A percentile compares a stretch with the other conserved stretches of the same genome.
Conservation (phyloP, 1,284 basidiomycete genomes). For the Cerioporus squamosus region DNA sequence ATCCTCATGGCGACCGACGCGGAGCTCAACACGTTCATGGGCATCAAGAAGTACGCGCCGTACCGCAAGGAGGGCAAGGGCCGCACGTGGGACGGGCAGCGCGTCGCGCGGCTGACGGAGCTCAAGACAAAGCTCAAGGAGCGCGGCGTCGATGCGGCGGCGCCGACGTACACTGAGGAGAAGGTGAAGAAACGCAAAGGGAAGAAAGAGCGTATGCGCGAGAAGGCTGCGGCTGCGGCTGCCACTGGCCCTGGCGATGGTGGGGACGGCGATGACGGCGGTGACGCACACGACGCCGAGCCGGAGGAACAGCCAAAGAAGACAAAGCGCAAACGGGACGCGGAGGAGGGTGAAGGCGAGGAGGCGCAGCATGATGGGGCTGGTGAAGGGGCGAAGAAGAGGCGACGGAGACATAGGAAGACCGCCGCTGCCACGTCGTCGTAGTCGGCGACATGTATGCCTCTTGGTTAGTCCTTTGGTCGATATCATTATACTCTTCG, state of each 20-base stretch:
- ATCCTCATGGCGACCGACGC: constrained; percentile 92
- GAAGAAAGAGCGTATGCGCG: constrained; percentile 73
- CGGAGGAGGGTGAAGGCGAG: constrained; percentile 11
- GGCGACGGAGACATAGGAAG: constrained; percentile 21
- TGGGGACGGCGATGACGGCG: constrained; percentile 3
- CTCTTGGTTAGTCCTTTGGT: neutral
- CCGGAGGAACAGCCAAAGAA: neutral
- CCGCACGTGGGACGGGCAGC: constrained; percentile 64
- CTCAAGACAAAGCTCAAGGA: constrained; percentile 44
- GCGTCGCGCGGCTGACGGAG: constrained; percentile 75
- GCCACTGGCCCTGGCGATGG: constrained; percentile 31
- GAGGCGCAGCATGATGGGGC: neutral
- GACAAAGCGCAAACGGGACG: constrained; percentile 9
- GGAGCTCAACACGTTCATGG: constrained; percentile 91
- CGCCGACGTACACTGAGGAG: constrained; percentile 27
- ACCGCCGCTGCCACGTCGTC: constrained; percentile 8
- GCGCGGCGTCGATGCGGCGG: constrained; percentile 17
- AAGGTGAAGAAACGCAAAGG: constrained; percentile 70
- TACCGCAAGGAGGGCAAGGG: constrained; percentile 65
- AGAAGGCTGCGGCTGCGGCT: constrained; percentile 39
- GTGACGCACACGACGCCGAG: constrained; percentile 1
- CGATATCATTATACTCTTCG: neutral
- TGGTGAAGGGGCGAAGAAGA: constrained; percentile 17
- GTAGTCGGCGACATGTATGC: neutral
- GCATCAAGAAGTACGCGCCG: constrained; percentile 89